Conservation (phyloP, 2,329 filamentous ascomycete genomes). For the Arthrobotrys musiformis region DNA sequence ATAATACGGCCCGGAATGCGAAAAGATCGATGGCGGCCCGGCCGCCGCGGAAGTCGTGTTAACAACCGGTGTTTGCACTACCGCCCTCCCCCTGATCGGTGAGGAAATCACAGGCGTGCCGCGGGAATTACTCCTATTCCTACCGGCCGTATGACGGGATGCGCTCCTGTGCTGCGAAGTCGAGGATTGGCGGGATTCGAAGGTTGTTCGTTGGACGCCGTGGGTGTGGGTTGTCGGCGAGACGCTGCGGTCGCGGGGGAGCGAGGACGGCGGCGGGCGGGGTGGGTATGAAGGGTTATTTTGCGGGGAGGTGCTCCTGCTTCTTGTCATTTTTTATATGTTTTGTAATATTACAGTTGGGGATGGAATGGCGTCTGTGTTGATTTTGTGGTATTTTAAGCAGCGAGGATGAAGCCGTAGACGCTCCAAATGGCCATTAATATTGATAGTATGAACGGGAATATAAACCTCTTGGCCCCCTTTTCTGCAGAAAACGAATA, state of each 20-base stretch:
- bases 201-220: slow-evolving; percentile 37
- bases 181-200: slow-evolving; percentile 47
- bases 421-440: too few species aligned
- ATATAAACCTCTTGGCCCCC: too few species aligned
- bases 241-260: slow-evolving; percentile 37
- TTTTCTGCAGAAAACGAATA: background rate
- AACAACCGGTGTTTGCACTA: background rate
- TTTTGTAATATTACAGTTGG: background rate
- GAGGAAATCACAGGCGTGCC: slow-evolving; percentile 19
- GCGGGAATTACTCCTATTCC: slow-evolving; percentile 44
- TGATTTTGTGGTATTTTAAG: slow-evolving; percentile 31
- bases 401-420: background rate
- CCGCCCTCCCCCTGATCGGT: slow-evolving; percentile 17
- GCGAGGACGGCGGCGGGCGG: background rate
- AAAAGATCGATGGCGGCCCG: slow-evolving; percentile 48
- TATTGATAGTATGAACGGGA: too few species aligned
- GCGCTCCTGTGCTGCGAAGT: slow-evolving; percentile 9
- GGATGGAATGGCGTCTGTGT: background rate
- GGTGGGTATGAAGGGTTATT: background rate
- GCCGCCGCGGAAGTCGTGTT: too few species aligned
- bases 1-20: slow-evolving; percentile 44
- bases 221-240: slow-evolving; percentile 35
- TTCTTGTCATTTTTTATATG: slow-evolving; percentile 35
- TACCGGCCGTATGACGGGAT: slow-evolving; percentile 26
- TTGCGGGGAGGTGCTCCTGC: slow-evolving; percentile 17